Evolutionary conservation across 768 basidiomycete species (phyloP).

Genomic region (Rhodotorula sphaerocarpa): DNA sequence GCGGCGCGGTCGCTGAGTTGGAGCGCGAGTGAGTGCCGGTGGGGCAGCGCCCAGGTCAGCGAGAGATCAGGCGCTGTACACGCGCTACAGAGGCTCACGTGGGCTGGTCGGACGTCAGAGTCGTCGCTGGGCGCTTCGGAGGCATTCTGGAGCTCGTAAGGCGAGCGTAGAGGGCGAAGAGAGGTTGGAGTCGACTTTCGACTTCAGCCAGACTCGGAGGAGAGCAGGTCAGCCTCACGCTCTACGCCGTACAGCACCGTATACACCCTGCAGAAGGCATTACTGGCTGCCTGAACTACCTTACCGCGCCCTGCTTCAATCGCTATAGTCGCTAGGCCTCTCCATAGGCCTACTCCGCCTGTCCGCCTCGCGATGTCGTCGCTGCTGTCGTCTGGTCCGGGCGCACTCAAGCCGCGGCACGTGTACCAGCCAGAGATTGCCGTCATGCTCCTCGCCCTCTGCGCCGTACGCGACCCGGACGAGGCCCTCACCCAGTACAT

Average conservation of each 20-base stretch:
- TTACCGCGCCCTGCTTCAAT: too few relatives aligned
- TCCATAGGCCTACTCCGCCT: too few relatives aligned
- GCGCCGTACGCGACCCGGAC: constrained; percentile 83
- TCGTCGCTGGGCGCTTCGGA: constrained; percentile 9
- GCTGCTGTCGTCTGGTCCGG: background rate
- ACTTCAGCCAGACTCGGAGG: too few relatives aligned
- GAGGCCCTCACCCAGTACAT: constrained; percentile 81
- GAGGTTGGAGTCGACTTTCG: too few relatives aligned
- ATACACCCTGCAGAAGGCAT: too few relatives aligned
- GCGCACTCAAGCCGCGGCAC: constrained; percentile 1
- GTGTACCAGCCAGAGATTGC: constrained; percentile 15
- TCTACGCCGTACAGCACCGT: too few relatives aligned
- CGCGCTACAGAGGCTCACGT: background rate
- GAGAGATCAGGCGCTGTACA: background rate
- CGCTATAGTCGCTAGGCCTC: too few relatives aligned
- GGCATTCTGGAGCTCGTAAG: constrained; percentile 1
- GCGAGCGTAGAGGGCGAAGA: too few relatives aligned
- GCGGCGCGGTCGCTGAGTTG: constrained; percentile 16
- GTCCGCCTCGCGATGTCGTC: too few relatives aligned
- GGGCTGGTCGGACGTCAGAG: constrained; percentile 5
- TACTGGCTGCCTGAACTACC: too few relatives aligned
- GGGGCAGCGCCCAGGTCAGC: background rate
- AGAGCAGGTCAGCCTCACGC: too few relatives aligned
- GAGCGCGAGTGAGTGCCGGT: background rate
- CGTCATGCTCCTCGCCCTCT: constrained; percentile 65